A percentile compares a stretch with the other conserved stretches of the same genome.
phyloP scores from a whole-genome alignment of 495 filamentous ascomycete species.

The Amphirosellinia nigrospora region DNA sequence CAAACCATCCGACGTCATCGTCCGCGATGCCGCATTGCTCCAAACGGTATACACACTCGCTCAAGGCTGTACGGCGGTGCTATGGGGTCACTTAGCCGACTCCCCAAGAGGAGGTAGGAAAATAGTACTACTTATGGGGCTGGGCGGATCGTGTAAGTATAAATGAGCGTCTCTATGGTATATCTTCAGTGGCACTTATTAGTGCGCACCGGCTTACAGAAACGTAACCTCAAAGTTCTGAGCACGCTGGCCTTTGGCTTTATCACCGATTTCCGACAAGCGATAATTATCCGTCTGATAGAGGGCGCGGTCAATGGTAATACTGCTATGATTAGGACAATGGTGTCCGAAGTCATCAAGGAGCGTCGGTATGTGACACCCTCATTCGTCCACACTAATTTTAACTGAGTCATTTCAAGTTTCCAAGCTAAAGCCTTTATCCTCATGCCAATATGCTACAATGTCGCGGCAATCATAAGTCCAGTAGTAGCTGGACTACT shows the following conservation, averaged over 20 bases:
- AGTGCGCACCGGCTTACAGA: constrained; percentile 3
- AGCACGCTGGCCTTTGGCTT: constrained; percentile 74
- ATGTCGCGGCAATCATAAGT: constrained; percentile 67
- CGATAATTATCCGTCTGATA: constrained; percentile 65
- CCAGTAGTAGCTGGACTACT: constrained; percentile 67
- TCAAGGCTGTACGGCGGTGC: constrained; percentile 71
- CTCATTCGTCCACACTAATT: constrained; percentile 58
- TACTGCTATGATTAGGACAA: constrained; percentile 70
- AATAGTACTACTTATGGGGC: constrained; percentile 66
- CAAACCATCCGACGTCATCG: constrained; percentile 62
- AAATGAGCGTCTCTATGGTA: too few relatives aligned
- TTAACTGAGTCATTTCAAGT: background rate
- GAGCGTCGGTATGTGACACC: constrained; percentile 71
- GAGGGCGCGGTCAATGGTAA: constrained; percentile 73
- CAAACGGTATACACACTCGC: constrained; percentile 69
- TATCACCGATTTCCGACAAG: constrained; percentile 62
- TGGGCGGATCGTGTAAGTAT: constrained; percentile 57
- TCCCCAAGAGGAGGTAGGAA: constrained; percentile 66
- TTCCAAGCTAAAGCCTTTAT: constrained; percentile 60
- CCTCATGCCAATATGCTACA: constrained; percentile 66
- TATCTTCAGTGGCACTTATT: background rate
- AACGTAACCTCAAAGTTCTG: constrained; percentile 43
- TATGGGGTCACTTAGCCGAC: constrained; percentile 71
- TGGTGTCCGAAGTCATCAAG: constrained; percentile 69
- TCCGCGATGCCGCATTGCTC: constrained; percentile 69